phyloP scores from a whole-genome alignment of 2,329 filamentous ascomycete species.

The Ceratocystiopsis brevicomis region DNA sequence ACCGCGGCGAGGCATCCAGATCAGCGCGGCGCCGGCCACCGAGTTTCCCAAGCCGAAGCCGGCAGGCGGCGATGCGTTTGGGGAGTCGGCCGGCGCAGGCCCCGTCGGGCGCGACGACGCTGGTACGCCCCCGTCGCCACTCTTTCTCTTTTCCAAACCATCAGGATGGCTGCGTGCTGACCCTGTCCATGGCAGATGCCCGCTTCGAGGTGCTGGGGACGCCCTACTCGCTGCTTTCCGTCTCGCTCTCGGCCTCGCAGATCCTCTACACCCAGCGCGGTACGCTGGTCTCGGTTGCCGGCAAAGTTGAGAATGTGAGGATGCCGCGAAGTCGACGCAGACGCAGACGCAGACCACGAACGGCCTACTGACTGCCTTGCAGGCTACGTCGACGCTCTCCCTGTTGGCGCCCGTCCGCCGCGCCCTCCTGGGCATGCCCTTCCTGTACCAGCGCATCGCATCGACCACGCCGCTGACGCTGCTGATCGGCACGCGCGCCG shows the following conservation, averaged over 20 bases:
- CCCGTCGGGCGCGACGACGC: slow-evolving; percentile 25
- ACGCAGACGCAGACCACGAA: too few relatives aligned
- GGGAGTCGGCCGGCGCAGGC: slow-evolving; percentile 22
- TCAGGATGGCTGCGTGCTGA: not conserved
- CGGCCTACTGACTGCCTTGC: not conserved
- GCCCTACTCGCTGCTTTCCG: slow-evolving; percentile 84
- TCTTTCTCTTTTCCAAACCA: too few relatives aligned
- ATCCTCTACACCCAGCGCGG: slow-evolving; percentile 83
- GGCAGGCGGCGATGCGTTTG: slow-evolving; percentile 35
- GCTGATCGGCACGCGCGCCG: slow-evolving; percentile 71
- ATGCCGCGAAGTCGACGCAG: not conserved
- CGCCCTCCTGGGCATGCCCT: slow-evolving; percentile 68
- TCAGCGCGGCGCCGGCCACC: slow-evolving; percentile 40
- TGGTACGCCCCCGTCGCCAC: slow-evolving; percentile 20
- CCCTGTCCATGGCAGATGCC: slow-evolving; percentile 43
- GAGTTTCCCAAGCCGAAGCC: slow-evolving; percentile 24
- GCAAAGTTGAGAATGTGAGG: slow-evolving; percentile 72
- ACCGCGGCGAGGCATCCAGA: slow-evolving; percentile 31
- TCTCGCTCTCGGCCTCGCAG: slow-evolving; percentile 82
- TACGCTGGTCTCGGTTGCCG: slow-evolving; percentile 74
- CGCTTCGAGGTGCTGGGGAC: slow-evolving; percentile 84
- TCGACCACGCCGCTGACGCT: slow-evolving; percentile 78
- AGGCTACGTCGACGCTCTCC: slow-evolving; percentile 80
- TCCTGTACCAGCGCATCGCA: slow-evolving; percentile 81
- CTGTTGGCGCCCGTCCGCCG: slow-evolving; percentile 69